These are phyloP conservation scores for Coemansia sp. DNA, from an alignment of 192 early-diverging fungal genomes.

Conservation along the genomic window DNA sequence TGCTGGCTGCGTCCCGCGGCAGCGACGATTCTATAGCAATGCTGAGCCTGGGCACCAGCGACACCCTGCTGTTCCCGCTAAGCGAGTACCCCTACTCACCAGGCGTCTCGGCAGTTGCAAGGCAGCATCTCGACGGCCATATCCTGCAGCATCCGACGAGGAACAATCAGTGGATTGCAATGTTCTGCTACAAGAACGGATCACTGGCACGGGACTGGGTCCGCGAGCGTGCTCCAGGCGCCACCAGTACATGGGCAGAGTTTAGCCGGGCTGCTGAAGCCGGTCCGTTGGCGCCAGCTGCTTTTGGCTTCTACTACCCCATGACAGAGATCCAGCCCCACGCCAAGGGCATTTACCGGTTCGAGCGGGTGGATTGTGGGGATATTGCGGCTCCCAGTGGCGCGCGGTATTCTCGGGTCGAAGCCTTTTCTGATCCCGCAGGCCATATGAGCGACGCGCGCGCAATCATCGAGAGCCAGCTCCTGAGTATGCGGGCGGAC, in stretches of 20 bases:
- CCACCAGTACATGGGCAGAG: slow-evolving; percentile 51
- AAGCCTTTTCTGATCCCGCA: slow-evolving; percentile 2
- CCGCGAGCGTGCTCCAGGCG: slow-evolving; percentile 48
- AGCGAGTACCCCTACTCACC: slow-evolving; percentile 17
- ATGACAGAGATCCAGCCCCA: slow-evolving; percentile 71
- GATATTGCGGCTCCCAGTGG: slow-evolving; percentile 30
- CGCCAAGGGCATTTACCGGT: slow-evolving; percentile 60
- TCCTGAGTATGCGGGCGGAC: slow-evolving; percentile 63
- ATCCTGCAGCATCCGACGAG: slow-evolving; percentile 63
- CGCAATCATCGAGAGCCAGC: slow-evolving; percentile 70
- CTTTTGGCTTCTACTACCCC: slow-evolving; percentile 68
- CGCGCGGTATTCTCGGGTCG: slow-evolving; percentile 7
- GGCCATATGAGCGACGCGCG: slow-evolving; percentile 41
- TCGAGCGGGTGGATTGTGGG: slow-evolving; percentile 30
- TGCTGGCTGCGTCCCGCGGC: slow-evolving; percentile 43
- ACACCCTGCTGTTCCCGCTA: slow-evolving; percentile 64
- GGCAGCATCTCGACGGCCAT: slow-evolving; percentile 44
- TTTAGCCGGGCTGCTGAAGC: slow-evolving; percentile 45
- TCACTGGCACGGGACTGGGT: slow-evolving; percentile 71
- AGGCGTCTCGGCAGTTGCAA: neutral
- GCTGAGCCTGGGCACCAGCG: slow-evolving; percentile 74
- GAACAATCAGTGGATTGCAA: slow-evolving; percentile 56
- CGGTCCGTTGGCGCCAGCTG: slow-evolving; percentile 12
- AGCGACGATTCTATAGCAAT: slow-evolving; percentile 50
- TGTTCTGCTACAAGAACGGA: slow-evolving; percentile 84